Base-by-base conservation (phyloP, 352 stramenopile species). In the Globisporangium cystogenes region DNA sequence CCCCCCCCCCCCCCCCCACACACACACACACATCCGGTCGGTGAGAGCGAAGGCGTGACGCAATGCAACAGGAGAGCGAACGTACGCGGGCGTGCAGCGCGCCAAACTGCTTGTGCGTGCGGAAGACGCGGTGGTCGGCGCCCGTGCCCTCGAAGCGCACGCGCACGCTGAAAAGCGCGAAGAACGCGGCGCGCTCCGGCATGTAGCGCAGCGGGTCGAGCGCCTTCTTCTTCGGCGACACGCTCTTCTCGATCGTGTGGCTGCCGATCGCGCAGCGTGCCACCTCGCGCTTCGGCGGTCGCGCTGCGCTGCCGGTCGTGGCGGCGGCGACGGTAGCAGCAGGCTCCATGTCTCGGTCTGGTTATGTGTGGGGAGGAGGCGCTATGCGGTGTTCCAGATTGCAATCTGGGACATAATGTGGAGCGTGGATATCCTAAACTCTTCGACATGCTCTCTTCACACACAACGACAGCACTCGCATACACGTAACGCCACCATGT, bases 201-300 rank as follows among this genome's bases (percentile, higher is more conserved):
- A 90, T 78, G 58, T 86, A 87, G 18, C 79, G 76, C 54, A 86
- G 63, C 43, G 77, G 77, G 48, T 90, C 77, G 11, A 86, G 65
- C 52, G 72, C 75, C 39, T 90, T 87, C 52, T 87, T 87, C 70
- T 78, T 85, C 41, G 71, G 65, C 37, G 71, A 76, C 44, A 74
- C 54, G 31, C 57, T 63, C 56, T 83, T 86, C 62, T 90, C 70
- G 57, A 90, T 87, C 49, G 77, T 82, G 54, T 87, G 74, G 36
- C 56, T 66, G 21, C 78, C 74, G 40, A 90, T 86, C 15, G 53
- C 55, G 23, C 76, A 87, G 41, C 48, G 59, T 14, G 55, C 23
- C 18, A 71, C 55, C 41, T 26, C 14, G 4, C 48, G 55, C 39
- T 47, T 55, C 3, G 23, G 10, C 23, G 33, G 33, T 2, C 56